Conservation (phyloP, 768 basidiomycete genomes). For the Mycena leptocephala region DNA sequence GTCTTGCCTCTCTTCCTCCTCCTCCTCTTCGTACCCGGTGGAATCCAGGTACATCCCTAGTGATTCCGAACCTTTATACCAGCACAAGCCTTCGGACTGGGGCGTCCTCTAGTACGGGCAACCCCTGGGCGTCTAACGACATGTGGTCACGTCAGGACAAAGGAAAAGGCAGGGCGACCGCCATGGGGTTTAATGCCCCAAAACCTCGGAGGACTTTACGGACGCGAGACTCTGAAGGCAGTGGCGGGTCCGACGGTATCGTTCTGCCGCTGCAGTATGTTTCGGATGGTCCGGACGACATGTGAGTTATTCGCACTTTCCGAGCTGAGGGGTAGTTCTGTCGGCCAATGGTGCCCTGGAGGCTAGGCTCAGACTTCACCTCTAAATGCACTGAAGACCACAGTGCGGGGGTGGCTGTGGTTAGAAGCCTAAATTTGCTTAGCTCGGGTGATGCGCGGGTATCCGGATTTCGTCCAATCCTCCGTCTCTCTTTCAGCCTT, state of each 20-base stretch:
- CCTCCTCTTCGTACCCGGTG: background rate
- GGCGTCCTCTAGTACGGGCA: too few relatives aligned
- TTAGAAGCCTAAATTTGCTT: slow-evolving; percentile 1
- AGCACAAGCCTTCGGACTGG: background rate
- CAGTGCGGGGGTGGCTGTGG: slow-evolving; percentile 33
- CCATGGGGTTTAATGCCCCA: background rate
- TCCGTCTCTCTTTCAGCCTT: background rate
- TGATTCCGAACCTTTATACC: background rate
- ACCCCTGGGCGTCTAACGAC: background rate
- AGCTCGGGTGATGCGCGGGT: slow-evolving; percentile 2
- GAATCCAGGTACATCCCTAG: background rate
- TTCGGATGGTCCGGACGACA: slow-evolving; percentile 68
- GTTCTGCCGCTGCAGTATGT: slow-evolving; percentile 72
- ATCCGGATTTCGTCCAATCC: background rate
- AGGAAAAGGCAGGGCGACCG: slow-evolving; percentile 24
- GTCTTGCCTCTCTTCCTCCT: background rate
- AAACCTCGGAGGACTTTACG: background rate
- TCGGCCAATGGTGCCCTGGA: background rate
- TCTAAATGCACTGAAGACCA: background rate
- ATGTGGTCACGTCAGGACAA: slow-evolving; percentile 16
- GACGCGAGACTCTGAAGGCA: slow-evolving; percentile 50
- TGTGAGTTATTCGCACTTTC: slow-evolving; percentile 63
- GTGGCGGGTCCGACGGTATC: slow-evolving; percentile 68
- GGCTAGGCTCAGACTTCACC: background rate
- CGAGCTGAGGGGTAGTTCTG: background rate